phyloP scores from a whole-genome alignment of 148 eudicot species.

The Cornus suecica region DNA sequence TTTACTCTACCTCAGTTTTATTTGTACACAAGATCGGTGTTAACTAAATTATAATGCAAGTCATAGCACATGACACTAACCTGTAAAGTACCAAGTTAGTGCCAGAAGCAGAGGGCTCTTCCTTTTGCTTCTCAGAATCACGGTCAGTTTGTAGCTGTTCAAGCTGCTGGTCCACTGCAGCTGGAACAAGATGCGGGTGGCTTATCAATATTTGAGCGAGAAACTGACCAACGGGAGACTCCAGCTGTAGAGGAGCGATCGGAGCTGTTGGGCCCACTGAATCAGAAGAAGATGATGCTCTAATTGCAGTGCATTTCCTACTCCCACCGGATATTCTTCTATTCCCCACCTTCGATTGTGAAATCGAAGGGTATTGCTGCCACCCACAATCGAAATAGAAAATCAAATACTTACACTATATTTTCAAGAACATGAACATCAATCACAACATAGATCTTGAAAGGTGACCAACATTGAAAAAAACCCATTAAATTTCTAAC shows the following conservation, averaged over 20 bases:
- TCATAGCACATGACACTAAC: conserved; percentile 27
- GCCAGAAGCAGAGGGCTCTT: conserved; percentile 63
- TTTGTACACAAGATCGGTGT: background rate
- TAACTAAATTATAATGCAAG: background rate
- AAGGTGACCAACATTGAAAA: background rate
- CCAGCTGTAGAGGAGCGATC: conserved; percentile 89
- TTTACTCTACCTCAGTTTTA: background rate
- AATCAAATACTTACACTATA: background rate
- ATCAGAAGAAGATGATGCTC: conserved; percentile 63
- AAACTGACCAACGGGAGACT: conserved; percentile 92
- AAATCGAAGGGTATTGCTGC: conserved; percentile 33
- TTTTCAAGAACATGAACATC: conserved; percentile 1
- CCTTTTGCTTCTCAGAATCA: conserved; percentile 67
- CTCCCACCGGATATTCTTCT: conserved; percentile 29
- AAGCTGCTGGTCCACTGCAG: conserved; percentile 97
- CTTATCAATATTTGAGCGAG: conserved; percentile 70
- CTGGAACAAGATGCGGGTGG: conserved; percentile 94
- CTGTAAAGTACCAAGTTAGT: conserved; percentile 83
- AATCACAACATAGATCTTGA: background rate
- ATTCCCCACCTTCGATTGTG: conserved; percentile 29
- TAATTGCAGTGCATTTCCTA: conserved; percentile 36
- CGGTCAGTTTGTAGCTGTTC: conserved; percentile 82
- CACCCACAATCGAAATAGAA: background rate
- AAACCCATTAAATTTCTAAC: too few relatives aligned
- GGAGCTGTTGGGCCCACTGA: conserved; percentile 41